A percentile compares a stretch with the other conserved stretches of the same genome.
phyloP scores from a whole-genome alignment of 306 rosid genomes.

The Prunus kanzakura region DNA sequence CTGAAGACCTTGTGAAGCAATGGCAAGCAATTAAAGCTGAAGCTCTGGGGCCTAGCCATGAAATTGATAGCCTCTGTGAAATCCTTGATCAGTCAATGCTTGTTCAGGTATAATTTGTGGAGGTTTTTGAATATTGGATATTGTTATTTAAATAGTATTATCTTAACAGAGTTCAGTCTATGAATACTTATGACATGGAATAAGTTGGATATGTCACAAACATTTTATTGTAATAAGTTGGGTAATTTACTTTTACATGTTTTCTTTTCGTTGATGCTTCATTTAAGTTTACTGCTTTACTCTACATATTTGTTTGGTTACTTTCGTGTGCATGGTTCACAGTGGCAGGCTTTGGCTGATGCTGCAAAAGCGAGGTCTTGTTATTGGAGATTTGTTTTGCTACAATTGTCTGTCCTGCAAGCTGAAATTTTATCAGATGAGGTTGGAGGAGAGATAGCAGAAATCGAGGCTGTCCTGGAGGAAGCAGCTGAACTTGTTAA shows the following conservation, averaged over 20 bases:
- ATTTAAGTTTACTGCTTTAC: background rate
- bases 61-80: conserved; percentile 54
- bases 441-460: conserved; percentile 63
- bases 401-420: conserved; percentile 68
- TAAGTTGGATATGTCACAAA: background rate
- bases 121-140: conserved; percentile 11
- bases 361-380: conserved; percentile 77
- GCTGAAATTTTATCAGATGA: conserved; percentile 75
- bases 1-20: conserved; percentile 81
- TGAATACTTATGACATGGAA: background rate
- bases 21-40: conserved; percentile 92
- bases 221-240: background rate
- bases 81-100: conserved; percentile 95
- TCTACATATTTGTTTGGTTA: background rate
- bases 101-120: conserved; percentile 61
- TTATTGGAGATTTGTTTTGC: conserved; percentile 88
- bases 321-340: conserved; percentile 8
- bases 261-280: background rate
- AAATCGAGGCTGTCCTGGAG: conserved; percentile 77
- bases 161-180: background rate
- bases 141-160: background rate
- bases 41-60: conserved; percentile 91
- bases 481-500: conserved; percentile 97
- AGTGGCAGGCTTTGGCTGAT: conserved; percentile 93
- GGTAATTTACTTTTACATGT: background rate